phyloP scores from a whole-genome alignment of 1,284 basidiomycete genomes.

The Fomitopsis palustris region DNA sequence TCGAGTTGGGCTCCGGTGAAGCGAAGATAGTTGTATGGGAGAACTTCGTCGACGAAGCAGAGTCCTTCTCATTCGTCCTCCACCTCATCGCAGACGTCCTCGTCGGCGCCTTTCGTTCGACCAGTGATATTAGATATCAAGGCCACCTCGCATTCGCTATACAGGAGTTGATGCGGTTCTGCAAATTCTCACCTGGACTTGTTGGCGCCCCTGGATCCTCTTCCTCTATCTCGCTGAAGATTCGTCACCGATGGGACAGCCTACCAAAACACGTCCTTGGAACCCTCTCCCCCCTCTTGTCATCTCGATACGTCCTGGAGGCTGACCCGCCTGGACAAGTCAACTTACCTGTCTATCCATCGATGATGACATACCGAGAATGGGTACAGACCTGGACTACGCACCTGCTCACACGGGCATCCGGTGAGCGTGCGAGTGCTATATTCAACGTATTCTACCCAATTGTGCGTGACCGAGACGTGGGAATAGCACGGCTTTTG shows the following conservation, averaged over 20 bases:
- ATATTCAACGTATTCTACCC: slow-evolving; percentile 84
- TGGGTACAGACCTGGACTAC: slow-evolving; percentile 94
- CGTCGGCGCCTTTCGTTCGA: slow-evolving; percentile 90
- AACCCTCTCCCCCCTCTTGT: slow-evolving; percentile 86
- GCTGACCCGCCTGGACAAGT: slow-evolving; percentile 34
- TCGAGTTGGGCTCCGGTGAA: slow-evolving; percentile 65
- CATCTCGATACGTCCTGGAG: slow-evolving; percentile 61
- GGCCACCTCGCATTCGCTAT: slow-evolving; percentile 88
- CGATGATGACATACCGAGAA: slow-evolving; percentile 83
- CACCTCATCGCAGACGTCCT: slow-evolving; percentile 87
- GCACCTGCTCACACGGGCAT: slow-evolving; percentile 73
- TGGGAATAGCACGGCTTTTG: slow-evolving; percentile 85
- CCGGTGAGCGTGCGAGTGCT: slow-evolving; percentile 51
- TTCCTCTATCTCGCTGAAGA: slow-evolving; percentile 58
- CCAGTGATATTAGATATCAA: slow-evolving; percentile 93
- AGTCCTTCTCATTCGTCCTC: slow-evolving; percentile 79
- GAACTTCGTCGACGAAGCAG: slow-evolving; percentile 83
- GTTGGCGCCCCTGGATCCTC: slow-evolving; percentile 48
- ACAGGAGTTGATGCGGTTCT: slow-evolving; percentile 89
- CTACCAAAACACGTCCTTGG: slow-evolving; percentile 86
- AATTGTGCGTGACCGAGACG: slow-evolving; percentile 85
- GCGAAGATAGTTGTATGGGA: slow-evolving; percentile 70
- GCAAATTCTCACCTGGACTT: slow-evolving; percentile 78
- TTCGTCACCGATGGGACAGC: slow-evolving; percentile 72
- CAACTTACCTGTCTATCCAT: slow-evolving; percentile 75